Conservation (phyloP, 2,329 filamentous ascomycete species). For the Xylaria sp. region DNA sequence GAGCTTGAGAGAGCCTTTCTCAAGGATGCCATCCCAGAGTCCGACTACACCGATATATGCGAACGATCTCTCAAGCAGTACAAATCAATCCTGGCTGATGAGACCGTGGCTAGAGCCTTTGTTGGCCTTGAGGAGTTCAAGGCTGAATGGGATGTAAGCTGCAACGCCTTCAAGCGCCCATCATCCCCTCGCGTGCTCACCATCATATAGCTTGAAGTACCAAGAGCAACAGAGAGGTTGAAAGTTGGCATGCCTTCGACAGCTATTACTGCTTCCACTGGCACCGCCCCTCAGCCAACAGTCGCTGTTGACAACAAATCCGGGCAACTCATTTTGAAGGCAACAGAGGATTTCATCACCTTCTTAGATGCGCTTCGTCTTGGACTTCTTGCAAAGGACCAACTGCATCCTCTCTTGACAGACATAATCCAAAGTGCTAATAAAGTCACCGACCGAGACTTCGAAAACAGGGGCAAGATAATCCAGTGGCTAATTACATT, state of each 20-base stretch:
- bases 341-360: conserved; percentile 98
- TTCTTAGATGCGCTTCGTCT: conserved; percentile 94
- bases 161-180: not conserved
- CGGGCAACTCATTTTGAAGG: conserved; percentile 78
- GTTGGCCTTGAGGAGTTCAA: conserved; percentile 91
- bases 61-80: conserved; percentile 94
- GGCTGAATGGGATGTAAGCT: conserved; percentile 79
- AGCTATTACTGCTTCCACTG: conserved; percentile 62
- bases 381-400: conserved; percentile 91
- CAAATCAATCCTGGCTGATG: conserved; percentile 89
- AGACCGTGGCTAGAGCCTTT: conserved; percentile 88
- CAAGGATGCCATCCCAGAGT: conserved; percentile 90
- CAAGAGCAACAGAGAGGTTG: conserved; percentile 89
- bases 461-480: conserved; percentile 95
- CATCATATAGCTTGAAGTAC: conserved; percentile 78
- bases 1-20: conserved; percentile 96
- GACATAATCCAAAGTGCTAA: conserved; percentile 98
- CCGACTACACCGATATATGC: conserved; percentile 96
- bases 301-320: conserved; percentile 54
- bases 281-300: conserved; percentile 50
- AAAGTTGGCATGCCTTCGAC: conserved; percentile 93
- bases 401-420: conserved; percentile 90
- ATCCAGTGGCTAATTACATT: conserved; percentile 97
- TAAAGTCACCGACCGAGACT: conserved; percentile 93
- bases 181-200: conserved; percentile 23